phyloP scores from a whole-genome alignment of 1,284 basidiomycete species.

The Puccinia polysora region DNA sequence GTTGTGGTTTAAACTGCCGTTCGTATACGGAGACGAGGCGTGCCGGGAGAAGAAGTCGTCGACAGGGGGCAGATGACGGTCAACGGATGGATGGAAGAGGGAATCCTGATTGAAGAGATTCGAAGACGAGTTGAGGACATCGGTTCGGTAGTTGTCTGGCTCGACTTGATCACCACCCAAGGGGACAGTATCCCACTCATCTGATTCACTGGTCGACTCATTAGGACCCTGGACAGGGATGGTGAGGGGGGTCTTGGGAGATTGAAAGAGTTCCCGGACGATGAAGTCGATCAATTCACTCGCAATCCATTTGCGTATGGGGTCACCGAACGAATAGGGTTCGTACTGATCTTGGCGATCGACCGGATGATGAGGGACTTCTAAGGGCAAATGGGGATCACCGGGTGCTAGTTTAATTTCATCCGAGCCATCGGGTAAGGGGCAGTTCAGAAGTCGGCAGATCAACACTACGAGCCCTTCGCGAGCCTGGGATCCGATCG shows the following conservation, averaged over 20 bases:
- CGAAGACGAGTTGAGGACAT: constrained; percentile 22
- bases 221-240: neutral
- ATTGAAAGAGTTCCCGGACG: constrained; percentile 10
- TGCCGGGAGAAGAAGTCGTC: constrained; percentile 14
- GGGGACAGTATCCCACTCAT: constrained; percentile 27
- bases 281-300: constrained; percentile 4
- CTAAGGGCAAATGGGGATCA: constrained; percentile 20
- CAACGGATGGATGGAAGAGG: neutral
- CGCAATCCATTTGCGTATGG: neutral
- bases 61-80: neutral
- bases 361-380: neutral
- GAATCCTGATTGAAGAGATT: neutral
- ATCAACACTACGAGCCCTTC: constrained; percentile 31
- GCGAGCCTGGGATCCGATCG: constrained; percentile 11
- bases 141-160: neutral
- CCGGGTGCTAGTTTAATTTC: constrained; percentile 11
- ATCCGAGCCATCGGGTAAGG: constrained; percentile 7
- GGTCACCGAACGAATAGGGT: constrained; percentile 8
- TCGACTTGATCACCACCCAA: neutral
- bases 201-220: constrained; percentile 11
- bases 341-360: constrained; percentile 14
- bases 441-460: constrained; percentile 17
- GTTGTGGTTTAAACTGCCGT: constrained; percentile 5
- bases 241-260: neutral
- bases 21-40: constrained; percentile 8